A percentile compares a stretch with the other conserved stretches of the same genome.
phyloP scores from a whole-genome alignment of 2,329 filamentous ascomycete species.

The Cercospora sesami region DNA sequence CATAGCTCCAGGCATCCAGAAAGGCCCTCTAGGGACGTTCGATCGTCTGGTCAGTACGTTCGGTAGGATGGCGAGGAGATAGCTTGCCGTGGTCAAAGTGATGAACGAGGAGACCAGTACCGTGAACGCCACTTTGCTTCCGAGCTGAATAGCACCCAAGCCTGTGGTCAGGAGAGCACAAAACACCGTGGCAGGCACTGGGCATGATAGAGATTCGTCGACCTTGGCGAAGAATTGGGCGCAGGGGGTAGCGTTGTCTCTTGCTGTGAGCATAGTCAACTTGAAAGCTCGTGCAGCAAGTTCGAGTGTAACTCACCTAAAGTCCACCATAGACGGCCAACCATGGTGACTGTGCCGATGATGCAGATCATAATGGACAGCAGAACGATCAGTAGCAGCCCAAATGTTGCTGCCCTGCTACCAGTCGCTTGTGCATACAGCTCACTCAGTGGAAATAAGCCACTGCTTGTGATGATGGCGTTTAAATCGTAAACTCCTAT shows the following conservation, averaged over 20 bases:
- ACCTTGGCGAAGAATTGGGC: conserved; percentile 55
- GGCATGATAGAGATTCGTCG: conserved; percentile 57
- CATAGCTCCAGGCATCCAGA: conserved; percentile 38
- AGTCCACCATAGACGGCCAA: conserved; percentile 49
- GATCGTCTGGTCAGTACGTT: conserved; percentile 38
- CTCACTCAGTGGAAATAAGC: conserved; percentile 50
- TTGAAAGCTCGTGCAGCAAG: neutral
- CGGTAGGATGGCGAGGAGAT: conserved; percentile 41
- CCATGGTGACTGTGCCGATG: conserved; percentile 54
- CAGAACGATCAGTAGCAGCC: conserved; percentile 59
- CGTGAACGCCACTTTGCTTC: conserved; percentile 38
- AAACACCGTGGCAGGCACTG: conserved; percentile 59
- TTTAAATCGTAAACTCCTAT: conserved; percentile 47
- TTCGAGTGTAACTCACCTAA: conserved; percentile 37
- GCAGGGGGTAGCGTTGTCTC: conserved; percentile 63
- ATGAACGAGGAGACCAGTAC: conserved; percentile 42
- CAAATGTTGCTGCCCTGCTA: conserved; percentile 54
- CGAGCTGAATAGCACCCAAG: conserved; percentile 40
- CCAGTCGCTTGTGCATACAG: conserved; percentile 53
- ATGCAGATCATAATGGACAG: conserved; percentile 53
- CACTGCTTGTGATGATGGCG: conserved; percentile 42
- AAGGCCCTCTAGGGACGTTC: conserved; percentile 38
- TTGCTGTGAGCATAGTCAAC: conserved; percentile 35
- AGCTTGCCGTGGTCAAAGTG: conserved; percentile 39
- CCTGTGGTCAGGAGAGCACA: conserved; percentile 54